Percentiles rank a stretch among this genome's conserved stretches.
Conservation (phyloP, 768 basidiomycete species). For the Neoboletus magnificus region DNA sequence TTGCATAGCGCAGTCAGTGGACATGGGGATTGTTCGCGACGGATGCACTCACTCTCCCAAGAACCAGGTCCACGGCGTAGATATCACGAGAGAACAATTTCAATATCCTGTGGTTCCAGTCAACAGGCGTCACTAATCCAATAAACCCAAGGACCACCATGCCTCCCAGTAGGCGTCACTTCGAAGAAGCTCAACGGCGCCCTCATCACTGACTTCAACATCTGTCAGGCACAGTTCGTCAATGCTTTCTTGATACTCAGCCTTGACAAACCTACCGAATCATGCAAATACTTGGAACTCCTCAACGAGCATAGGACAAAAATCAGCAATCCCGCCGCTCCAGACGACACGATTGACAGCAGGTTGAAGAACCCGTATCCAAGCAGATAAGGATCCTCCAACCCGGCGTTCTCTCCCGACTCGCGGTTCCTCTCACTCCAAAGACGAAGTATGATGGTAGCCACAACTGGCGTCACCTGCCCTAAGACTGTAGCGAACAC, state of each 20-base stretch:
- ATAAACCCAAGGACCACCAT: slow-evolving; percentile 9
- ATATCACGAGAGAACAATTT: slow-evolving; percentile 91
- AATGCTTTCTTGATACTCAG: not conserved
- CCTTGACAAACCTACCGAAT: slow-evolving; percentile 47
- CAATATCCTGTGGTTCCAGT: slow-evolving; percentile 52
- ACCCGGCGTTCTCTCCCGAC: slow-evolving; percentile 53
- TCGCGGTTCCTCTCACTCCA: slow-evolving; percentile 81
- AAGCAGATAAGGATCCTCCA: slow-evolving; percentile 53
- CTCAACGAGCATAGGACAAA: slow-evolving; percentile 76
- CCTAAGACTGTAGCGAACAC: slow-evolving; percentile 49
- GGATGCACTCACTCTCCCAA: slow-evolving; percentile 50
- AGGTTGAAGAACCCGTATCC: slow-evolving; percentile 69
- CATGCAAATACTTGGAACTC: slow-evolving; percentile 74
- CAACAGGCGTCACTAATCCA: not conserved
- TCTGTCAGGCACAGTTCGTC: slow-evolving; percentile 40
- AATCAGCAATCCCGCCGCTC: slow-evolving; percentile 58
- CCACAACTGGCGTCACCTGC: slow-evolving; percentile 59
- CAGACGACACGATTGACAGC: slow-evolving; percentile 50
- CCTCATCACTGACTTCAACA: slow-evolving; percentile 75
- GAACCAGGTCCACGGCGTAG: slow-evolving; percentile 80
- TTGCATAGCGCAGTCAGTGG: slow-evolving; percentile 11
- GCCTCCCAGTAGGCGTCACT: slow-evolving; percentile 81
- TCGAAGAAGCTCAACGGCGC: slow-evolving; percentile 91
- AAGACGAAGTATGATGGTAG: slow-evolving; percentile 64
- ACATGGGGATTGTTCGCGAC: not conserved